phyloP scores from a whole-genome alignment of 805 yeast species.

The Teunomyces aglyptinius region DNA sequence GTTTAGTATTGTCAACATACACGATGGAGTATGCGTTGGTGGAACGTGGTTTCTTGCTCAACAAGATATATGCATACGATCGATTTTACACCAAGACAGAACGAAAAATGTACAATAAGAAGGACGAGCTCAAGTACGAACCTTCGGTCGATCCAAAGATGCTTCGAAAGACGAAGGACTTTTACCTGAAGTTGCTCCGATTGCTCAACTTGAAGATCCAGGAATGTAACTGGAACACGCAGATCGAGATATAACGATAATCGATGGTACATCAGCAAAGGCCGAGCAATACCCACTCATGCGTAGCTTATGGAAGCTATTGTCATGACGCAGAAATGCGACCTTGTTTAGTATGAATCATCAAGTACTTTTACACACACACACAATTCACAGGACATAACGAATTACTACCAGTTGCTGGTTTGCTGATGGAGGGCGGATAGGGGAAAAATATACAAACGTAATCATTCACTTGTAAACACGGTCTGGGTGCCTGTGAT shows the following conservation, averaged over 20 bases:
- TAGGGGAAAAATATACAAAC: background rate
- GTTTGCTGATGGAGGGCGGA: background rate
- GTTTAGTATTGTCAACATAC: background rate
- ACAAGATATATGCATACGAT: background rate
- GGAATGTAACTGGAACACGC: background rate
- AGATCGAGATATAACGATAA: background rate
- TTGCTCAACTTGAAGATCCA: background rate
- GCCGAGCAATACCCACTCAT: background rate
- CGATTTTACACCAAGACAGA: background rate
- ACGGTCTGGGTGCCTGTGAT: constrained; percentile 33
- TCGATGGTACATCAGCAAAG: background rate
- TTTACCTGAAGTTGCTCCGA: no score
- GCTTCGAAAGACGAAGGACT: no score
- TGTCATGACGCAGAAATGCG: no score
- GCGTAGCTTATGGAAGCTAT: no score
- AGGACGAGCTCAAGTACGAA: background rate
- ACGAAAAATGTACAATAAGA: background rate
- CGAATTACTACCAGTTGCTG: background rate
- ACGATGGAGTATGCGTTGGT: background rate
- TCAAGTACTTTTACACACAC: no score
- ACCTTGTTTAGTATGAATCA: background rate
- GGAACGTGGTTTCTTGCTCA: background rate
- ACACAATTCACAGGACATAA: background rate
- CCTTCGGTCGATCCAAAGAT: background rate
- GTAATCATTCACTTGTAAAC: constrained; percentile 17